Percentiles rank a stretch among this genome's conserved stretches.
Evolutionary conservation across 2,329 filamentous ascomycete genomes (phyloP).

Genomic region (Aotearoamyces nothofagi): DNA sequence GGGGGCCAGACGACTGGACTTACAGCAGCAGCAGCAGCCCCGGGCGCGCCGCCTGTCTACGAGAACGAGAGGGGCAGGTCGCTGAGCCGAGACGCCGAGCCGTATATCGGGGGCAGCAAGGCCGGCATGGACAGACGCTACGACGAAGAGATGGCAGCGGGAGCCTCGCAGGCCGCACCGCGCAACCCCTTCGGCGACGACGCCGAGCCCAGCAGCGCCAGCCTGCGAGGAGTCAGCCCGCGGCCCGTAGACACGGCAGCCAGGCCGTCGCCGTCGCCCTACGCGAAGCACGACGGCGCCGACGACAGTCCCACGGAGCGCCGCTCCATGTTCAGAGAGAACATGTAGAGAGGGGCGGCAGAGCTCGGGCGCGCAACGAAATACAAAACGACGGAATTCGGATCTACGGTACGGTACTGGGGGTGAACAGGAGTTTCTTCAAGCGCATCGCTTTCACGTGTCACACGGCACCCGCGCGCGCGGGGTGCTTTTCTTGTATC

Average conservation of each 20-base stretch:
- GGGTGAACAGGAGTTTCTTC: no score
- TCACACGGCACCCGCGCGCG: no score
- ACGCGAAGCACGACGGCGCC: conserved; percentile 15
- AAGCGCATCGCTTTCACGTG: no score
- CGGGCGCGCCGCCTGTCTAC: conserved; percentile 21
- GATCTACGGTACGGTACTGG: no score
- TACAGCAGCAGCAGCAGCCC: conserved; percentile 35
- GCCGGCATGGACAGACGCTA: conserved; percentile 27
- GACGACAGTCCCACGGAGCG: conserved; percentile 47
- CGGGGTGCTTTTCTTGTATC: no score
- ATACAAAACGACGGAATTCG: no score
- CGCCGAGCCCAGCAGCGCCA: conserved; percentile 43
- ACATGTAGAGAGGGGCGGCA: conserved; percentile 36
- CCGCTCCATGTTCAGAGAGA: conserved; percentile 55
- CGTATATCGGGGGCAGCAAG: conserved; percentile 21
- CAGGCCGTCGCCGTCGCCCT: conserved; percentile 18
- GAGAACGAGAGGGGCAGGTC: conserved; percentile 24
- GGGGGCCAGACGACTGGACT: conserved; percentile 26
- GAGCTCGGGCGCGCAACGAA: no score
- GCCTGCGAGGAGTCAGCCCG: conserved; percentile 59
- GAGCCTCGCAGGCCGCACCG: conserved; percentile 10
- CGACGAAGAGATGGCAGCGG: conserved; percentile 28
- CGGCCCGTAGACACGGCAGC: conserved; percentile 46
- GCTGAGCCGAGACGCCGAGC: conserved; percentile 28
- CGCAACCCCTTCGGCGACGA: conserved; percentile 64